phyloP scores from a whole-genome alignment of 2,329 filamentous ascomycete genomes.

The Celoporthe dispersa region DNA sequence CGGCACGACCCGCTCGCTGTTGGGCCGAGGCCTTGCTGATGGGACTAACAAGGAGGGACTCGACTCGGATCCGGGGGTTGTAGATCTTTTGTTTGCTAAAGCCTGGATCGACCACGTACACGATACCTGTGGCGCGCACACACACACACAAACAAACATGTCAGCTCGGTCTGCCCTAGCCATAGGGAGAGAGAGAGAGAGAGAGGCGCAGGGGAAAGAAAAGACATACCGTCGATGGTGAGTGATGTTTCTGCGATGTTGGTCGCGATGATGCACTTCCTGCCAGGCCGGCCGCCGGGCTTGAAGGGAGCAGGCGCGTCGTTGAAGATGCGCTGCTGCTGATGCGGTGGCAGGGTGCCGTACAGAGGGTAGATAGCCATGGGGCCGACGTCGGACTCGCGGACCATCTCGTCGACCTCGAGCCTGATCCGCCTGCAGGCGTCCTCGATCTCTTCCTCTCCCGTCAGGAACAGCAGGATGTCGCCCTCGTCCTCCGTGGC shows the following conservation, averaged over 20 bases:
- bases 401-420: constrained; percentile 87
- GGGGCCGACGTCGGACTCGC: constrained; percentile 90
- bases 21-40: constrained; percentile 98
- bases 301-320: constrained; percentile 76
- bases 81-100: constrained; percentile 99
- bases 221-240: constrained; percentile 80
- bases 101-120: constrained; percentile 98
- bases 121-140: constrained; percentile 58
- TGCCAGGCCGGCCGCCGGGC: constrained; percentile 81
- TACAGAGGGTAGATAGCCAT: constrained; percentile 92
- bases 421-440: constrained; percentile 88
- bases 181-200: background rate
- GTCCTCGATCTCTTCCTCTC: constrained; percentile 98
- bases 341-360: constrained; percentile 85
- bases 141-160: background rate
- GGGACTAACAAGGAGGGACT: constrained; percentile 94
- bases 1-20: constrained; percentile 97
- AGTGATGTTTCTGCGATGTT: constrained; percentile 98
- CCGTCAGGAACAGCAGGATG: constrained; percentile 91
- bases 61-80: constrained; percentile 94
- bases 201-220: background rate
- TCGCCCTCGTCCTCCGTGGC: constrained; percentile 91
- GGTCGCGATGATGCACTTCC: constrained; percentile 92
- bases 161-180: constrained; percentile 7
- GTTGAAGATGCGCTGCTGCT: constrained; percentile 96